These are phyloP conservation scores for Phaeosphaeriaceae sp. DNA, from an alignment of 2,329 filamentous ascomycete species.

Conservation along the genomic window DNA sequence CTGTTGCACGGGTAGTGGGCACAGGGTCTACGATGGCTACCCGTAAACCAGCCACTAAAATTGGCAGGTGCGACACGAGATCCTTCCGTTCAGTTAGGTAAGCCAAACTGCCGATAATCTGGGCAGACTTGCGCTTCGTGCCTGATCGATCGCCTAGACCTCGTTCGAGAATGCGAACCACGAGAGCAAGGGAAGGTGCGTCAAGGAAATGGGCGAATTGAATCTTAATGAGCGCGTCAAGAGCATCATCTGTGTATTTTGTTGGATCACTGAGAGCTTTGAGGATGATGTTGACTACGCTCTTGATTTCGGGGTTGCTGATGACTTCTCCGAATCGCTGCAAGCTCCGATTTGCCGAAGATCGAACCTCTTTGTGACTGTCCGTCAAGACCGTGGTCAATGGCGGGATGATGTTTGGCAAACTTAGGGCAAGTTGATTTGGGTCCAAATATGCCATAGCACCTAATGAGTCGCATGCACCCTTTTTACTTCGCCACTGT, in stretches of 20 bases:
- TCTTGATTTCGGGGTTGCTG: constrained; percentile 95
- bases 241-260: constrained; percentile 92
- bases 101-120: constrained; percentile 96
- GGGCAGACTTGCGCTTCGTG: constrained; percentile 94
- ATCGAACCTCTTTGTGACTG: constrained; percentile 95
- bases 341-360: constrained; percentile 90
- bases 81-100: constrained; percentile 97
- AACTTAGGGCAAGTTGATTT: constrained; percentile 86
- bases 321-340: constrained; percentile 99
- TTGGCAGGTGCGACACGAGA: constrained; percentile 85
- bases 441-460: constrained; percentile 99
- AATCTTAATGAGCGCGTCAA: constrained; percentile 96
- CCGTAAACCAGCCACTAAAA: constrained; percentile 89
- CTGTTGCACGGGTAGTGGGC: constrained; percentile 92
- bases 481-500: constrained; percentile 98
- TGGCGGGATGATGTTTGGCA: constrained; percentile 96
- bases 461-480: constrained; percentile 92
- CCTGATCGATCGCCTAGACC: constrained; percentile 88
- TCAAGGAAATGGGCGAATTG: constrained; percentile 99
- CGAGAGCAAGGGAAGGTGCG: constrained; percentile 89
- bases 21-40: constrained; percentile 92
- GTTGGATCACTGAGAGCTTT: constrained; percentile 98
- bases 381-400: constrained; percentile 94
- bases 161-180: constrained; percentile 93
- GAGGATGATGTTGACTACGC: constrained; percentile 85